phyloP scores from a whole-genome alignment of 495 filamentous ascomycete species.

The Penicillium roqueforti region DNA sequence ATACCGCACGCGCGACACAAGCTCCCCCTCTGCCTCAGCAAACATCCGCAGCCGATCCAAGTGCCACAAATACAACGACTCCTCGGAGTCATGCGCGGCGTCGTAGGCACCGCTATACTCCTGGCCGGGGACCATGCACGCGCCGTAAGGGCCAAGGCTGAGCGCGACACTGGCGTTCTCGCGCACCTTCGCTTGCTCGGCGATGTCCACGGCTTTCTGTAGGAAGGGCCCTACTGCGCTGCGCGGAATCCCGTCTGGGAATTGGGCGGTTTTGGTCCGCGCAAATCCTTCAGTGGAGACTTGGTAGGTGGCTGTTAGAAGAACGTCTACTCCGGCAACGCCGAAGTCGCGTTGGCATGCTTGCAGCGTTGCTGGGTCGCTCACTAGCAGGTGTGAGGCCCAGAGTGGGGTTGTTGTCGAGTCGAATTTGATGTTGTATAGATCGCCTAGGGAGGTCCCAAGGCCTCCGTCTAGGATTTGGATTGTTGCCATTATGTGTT shows the following conservation, averaged over 20 bases:
- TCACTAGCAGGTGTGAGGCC: constrained; percentile 60
- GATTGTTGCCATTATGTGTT: constrained; percentile 26
- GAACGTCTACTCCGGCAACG: constrained; percentile 51
- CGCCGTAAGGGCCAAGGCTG: constrained; percentile 61
- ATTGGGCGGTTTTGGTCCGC: constrained; percentile 28
- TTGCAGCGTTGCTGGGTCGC: constrained; percentile 44
- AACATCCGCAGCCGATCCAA: constrained; percentile 49
- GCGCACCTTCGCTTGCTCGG: constrained; percentile 25
- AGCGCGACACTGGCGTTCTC: constrained; percentile 38
- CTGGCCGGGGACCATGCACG: constrained; percentile 56
- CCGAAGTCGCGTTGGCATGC: constrained; percentile 52
- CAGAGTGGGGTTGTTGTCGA: constrained; percentile 52
- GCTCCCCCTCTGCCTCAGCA: constrained; percentile 24
- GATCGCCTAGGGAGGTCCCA: constrained; percentile 59
- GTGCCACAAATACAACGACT: constrained; percentile 52
- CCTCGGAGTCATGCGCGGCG: constrained; percentile 35
- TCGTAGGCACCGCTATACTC: constrained; percentile 64
- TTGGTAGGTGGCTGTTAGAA: constrained; percentile 65
- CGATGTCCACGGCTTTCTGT: constrained; percentile 30
- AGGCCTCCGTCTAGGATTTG: constrained; percentile 62
- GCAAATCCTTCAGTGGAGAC: constrained; percentile 51
- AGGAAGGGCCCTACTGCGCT: constrained; percentile 23
- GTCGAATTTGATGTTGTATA: constrained; percentile 46
- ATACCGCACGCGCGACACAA: constrained; percentile 40
- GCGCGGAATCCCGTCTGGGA: constrained; percentile 23